Percentiles rank a stretch among this genome's conserved stretches.
phyloP scores from a whole-genome alignment of 176 grass and related monocot species.

The bread wheat (Triticum aestivum) region IWGSC_CS_RefSeq_v2.1 NC_057795.1:450029473-450029972 shows the following conservation, averaged over 20 bases:
- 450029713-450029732: constrained; percentile 62
- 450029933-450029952: no score
- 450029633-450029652: constrained; percentile 77
- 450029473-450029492: constrained; percentile 69
- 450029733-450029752: constrained; percentile 57
- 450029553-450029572: constrained; percentile 57
- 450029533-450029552: constrained; percentile 55
- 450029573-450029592: constrained; percentile 71
- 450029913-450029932: no score
- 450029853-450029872: no score
- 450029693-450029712: constrained; percentile 69
- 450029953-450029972: no score
- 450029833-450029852: no score
- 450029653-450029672: constrained; percentile 76
- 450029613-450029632: constrained; percentile 61
- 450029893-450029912: no score
- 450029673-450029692: constrained; percentile 77
- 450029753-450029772: constrained; percentile 80
- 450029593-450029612: constrained; percentile 54
- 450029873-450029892: no score
- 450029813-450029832: no score
- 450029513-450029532: constrained; percentile 41
- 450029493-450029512: constrained; percentile 21
- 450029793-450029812: neutral
- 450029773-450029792: constrained; percentile 27